These are phyloP conservation scores for Pichia sp. DNA, from an alignment of 1,139 yeast species.

Conservation along the genomic window DNA sequence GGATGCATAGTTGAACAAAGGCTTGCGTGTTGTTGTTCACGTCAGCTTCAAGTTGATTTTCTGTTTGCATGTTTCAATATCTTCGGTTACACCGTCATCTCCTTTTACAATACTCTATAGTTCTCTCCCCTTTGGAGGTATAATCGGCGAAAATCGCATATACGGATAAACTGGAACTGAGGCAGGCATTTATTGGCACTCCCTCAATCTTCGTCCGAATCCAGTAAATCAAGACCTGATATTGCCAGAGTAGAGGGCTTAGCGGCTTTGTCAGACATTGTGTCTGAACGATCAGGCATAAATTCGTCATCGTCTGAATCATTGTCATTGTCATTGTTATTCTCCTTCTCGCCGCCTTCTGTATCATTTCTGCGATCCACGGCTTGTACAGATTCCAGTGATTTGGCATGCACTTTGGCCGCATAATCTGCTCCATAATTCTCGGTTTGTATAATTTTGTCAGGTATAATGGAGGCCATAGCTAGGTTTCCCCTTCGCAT, in stretches of 20 bases:
- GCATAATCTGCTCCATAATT: constrained; percentile 17
- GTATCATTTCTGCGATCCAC: constrained; percentile 12
- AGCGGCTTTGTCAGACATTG: no score
- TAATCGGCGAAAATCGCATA: no score
- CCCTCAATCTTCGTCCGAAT: constrained; percentile 39
- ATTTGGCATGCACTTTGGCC: neutral
- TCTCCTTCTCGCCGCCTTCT: constrained; percentile 30
- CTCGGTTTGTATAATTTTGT: constrained; percentile 35
- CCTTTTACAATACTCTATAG: no score
- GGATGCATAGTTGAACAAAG: no score
- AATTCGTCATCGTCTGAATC: constrained; percentile 25
- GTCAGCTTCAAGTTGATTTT: no score
- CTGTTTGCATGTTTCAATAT: no score
- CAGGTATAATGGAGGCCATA: constrained; percentile 50
- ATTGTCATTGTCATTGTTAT: constrained; percentile 30
- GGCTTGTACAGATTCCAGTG: no score
- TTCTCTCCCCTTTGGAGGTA: no score
- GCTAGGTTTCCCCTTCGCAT: constrained; percentile 87
- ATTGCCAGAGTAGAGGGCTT: constrained; percentile 25
- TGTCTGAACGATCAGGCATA: constrained; percentile 19
- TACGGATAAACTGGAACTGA: no score
- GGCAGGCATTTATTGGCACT: no score
- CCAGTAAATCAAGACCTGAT: constrained; percentile 52
- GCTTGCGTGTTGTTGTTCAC: no score
- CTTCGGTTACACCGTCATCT: no score